Base-by-base conservation (phyloP, 306 rosid species). In the Cucurbita maxima region DNA sequence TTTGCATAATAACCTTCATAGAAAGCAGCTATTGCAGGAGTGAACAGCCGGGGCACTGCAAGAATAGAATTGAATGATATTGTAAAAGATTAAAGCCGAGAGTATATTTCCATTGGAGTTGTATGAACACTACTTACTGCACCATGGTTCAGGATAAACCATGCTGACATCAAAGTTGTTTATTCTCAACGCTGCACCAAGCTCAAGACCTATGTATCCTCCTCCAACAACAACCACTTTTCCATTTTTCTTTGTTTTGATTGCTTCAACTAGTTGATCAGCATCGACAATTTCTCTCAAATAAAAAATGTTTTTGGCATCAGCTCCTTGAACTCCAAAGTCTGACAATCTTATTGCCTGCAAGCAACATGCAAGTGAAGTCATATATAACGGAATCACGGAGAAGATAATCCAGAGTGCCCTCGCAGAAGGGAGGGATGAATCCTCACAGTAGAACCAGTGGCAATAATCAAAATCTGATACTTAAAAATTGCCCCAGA, bases 81-180 rank as follows among this genome's bases (percentile, higher is more conserved):
- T 4, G 1, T 8, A 41, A 61, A 10, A 38, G 34, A 16, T 38
- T 4, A 40, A 50, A 57, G 15, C 70, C 9, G 50, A 64, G 50
- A 25, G 51, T 16, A 38, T 8, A 70, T 48, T 47, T 7, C 7
- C 44, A 13, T 47, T 15, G 6, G 45, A 16, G 78, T 77, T 66
- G 36, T 10, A 44, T 18, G 53, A 45, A 10, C 34, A 43, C 82
- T 78, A 90, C 98, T 89, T 89, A 94, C 98, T 94, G 84, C 97
- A 91, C 98, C 98, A 94, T 57, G 97, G 97, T 82, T 94, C 98
- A 30, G 98, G 98, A 82, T 91, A 94, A 80, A 94, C 97, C 98
- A 94, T 94, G 76, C 74, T 86, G 56, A 86, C 92, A 75, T 94
- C 96, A 68, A 85, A 41, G 78, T 91, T 78, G 78, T 94, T 94